Percentiles rank a stretch among this genome's conserved stretches.
phyloP scores from a whole-genome alignment of 2,329 filamentous ascomycete species.

The Penicillium thymicola region DNA sequence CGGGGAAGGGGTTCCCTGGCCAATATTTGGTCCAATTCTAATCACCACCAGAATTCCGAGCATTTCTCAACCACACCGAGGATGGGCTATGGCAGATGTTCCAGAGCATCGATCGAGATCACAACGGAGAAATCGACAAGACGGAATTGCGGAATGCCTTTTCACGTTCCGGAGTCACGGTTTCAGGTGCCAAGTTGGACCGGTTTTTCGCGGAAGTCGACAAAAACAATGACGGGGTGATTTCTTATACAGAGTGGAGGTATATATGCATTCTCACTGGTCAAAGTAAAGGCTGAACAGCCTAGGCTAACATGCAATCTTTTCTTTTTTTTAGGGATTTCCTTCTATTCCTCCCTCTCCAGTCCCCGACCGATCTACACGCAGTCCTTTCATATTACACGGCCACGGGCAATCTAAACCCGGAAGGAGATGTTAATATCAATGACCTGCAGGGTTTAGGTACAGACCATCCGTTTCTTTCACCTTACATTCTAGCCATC shows the following conservation, averaged over 20 bases:
- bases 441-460: conserved; percentile 93
- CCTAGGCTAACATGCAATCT: conserved; percentile 4
- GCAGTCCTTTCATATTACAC: conserved; percentile 89
- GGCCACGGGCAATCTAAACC: conserved; percentile 80
- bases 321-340: conserved; percentile 65
- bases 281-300: conserved; percentile 4
- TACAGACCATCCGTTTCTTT: conserved; percentile 55
- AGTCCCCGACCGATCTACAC: conserved; percentile 61
- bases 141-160: conserved; percentile 79
- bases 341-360: conserved; percentile 77
- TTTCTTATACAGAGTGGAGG: conserved; percentile 96
- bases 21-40: conserved; percentile 19
- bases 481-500: conserved; percentile 32
- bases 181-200: conserved; percentile 73
- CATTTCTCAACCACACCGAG: conserved; percentile 85
- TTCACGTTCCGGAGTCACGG: conserved; percentile 69
- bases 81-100: conserved; percentile 79
- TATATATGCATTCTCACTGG: conserved; percentile 52
- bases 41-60: conserved; percentile 69
- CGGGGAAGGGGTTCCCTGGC: conserved; percentile 15
- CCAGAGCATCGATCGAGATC: conserved; percentile 77
- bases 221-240: conserved; percentile 77
- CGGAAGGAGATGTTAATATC: conserved; percentile 91
- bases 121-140: conserved; percentile 82
- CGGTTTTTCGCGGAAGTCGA: conserved; percentile 90